A percentile compares a stretch with the other conserved stretches of the same genome.
phyloP scores from a whole-genome alignment of 2,329 filamentous ascomycete species.

The Talaromyces islandicus region DNA sequence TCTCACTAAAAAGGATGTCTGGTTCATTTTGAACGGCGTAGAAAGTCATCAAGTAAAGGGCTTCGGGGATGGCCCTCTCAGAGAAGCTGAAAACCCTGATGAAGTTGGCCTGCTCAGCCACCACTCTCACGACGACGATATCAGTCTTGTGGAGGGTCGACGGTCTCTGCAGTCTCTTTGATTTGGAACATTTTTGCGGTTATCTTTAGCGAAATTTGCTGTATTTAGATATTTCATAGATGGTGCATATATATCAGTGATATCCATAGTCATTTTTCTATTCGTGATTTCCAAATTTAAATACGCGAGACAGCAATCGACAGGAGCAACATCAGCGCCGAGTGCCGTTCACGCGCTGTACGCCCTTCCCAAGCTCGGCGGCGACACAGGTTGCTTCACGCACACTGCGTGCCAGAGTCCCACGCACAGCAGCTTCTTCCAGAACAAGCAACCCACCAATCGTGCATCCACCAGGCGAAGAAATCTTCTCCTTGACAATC shows the following conservation, averaged over 20 bases:
- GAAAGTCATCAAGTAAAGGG: constrained; percentile 44
- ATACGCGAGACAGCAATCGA: not conserved
- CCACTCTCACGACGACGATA: constrained; percentile 20
- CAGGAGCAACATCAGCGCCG: constrained; percentile 7
- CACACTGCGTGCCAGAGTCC: constrained; percentile 50
- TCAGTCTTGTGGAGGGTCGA: constrained; percentile 25
- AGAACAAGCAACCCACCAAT: constrained; percentile 56
- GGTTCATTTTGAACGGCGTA: constrained; percentile 80
- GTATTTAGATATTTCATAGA: constrained; percentile 1
- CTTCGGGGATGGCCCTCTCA: constrained; percentile 22
- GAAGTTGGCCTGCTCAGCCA: constrained; percentile 33
- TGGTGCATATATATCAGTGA: not conserved
- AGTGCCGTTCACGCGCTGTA: constrained; percentile 46
- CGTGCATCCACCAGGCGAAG: constrained; percentile 58
- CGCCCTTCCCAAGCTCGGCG: constrained; percentile 49
- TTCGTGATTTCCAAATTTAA: not conserved
- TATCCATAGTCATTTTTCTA: not conserved
- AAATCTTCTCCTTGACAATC: constrained; percentile 54
- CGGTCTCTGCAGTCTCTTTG: constrained; percentile 21
- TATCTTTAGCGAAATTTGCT: not conserved
- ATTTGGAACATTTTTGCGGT: not conserved
- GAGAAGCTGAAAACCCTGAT: constrained; percentile 24
- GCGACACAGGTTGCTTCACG: constrained; percentile 56
- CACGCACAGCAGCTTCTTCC: constrained; percentile 52
- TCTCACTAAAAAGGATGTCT: constrained; percentile 95